Evolutionary conservation across 2,329 filamentous ascomycete genomes (phyloP).

Genomic region (Penicillium sp.): DNA sequence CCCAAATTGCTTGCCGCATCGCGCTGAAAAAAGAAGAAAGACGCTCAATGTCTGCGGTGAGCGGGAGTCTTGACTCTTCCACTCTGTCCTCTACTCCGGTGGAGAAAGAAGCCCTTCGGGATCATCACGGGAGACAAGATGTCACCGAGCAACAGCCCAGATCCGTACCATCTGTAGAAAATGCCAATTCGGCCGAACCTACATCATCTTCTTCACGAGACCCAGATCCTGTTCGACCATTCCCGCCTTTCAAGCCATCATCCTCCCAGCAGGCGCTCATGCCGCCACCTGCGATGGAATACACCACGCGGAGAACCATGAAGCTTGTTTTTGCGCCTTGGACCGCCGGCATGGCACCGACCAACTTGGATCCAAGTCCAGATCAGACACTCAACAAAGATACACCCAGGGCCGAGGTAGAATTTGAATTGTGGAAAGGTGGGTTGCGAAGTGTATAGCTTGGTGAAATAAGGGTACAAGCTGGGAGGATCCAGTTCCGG

Average conservation of each 20-base stretch:
- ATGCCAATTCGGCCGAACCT: slow-evolving; percentile 1
- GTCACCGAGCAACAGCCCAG: not conserved
- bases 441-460: slow-evolving; percentile 40
- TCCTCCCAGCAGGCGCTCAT: slow-evolving; percentile 14
- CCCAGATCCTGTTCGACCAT: not conserved
- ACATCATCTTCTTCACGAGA: not conserved
- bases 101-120: slow-evolving; percentile 2
- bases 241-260: slow-evolving; percentile 28
- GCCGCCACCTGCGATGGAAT: slow-evolving; percentile 1
- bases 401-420: slow-evolving; percentile 38
- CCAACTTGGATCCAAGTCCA: slow-evolving; percentile 40
- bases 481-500: too few species aligned
- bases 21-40: slow-evolving; percentile 67
- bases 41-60: slow-evolving; percentile 31
- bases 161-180: slow-evolving; percentile 1
- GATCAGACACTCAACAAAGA: not conserved
- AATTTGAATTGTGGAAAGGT: slow-evolving; percentile 69
- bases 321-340: slow-evolving; percentile 88
- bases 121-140: not conserved
- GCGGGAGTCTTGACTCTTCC: slow-evolving; percentile 2
- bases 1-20: slow-evolving; percentile 77
- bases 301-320: slow-evolving; percentile 62
- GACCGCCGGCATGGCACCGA: slow-evolving; percentile 49
- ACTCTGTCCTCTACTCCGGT: slow-evolving; percentile 3
- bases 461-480: not conserved